Base-by-base conservation (phyloP, 2,329 filamentous ascomycete genomes). In the Talaromyces pinophilus region DNA sequence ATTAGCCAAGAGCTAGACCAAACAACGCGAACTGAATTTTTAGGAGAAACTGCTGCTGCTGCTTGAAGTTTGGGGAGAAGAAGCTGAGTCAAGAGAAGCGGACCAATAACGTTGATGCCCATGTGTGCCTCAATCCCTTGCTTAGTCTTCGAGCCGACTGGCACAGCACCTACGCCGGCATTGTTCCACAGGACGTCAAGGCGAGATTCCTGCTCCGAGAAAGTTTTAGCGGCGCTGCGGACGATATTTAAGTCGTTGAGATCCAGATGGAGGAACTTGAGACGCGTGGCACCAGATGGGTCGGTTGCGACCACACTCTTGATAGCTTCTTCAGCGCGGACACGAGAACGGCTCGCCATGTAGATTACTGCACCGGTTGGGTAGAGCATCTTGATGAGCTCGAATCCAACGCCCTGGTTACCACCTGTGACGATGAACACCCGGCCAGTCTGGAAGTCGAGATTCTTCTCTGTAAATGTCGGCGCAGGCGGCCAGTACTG, bases 161-260 rank as follows among this genome's bases (percentile, higher is more conserved):
- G 75, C 4, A 77, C 77, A 8, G 70, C 71, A 69, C 76, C 75
- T n/a, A 77, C 70, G 7, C 77, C 78, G 0, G 78, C 79, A 65
- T 81, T 81, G 70, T 81, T 79, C 59, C 73, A 76, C 38, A 81
- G 71, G n/a, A 81, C 73, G 67, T 82, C 78, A 13, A 82, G 74
- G 8, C 75, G 71, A n/a, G 70, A 69, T 63, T 81, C 78, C 54
- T 72, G 70, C 6, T 69, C 59, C 28, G 72, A 64, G 67, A 82
- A 81, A 3, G 71, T 72, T 8, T 77, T 69, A 5, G 72, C 79
- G 2, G 73, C 30, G 2, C n/a, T 50, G 10, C 33, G 44, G 10
- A 52, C 48, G 4, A 35, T 40, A 22, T 30, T 28, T 4, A 63
- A 52, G 35, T 59, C 55, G n/a, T 46, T 19, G n/a, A 46, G 44